Percentiles rank a stretch among this genome's conserved stretches.
These are phyloP conservation scores for Pseudognaphalium luteoalbum DNA, from an alignment of 129 eudicot genomes.

Conservation along the genomic window DNA sequence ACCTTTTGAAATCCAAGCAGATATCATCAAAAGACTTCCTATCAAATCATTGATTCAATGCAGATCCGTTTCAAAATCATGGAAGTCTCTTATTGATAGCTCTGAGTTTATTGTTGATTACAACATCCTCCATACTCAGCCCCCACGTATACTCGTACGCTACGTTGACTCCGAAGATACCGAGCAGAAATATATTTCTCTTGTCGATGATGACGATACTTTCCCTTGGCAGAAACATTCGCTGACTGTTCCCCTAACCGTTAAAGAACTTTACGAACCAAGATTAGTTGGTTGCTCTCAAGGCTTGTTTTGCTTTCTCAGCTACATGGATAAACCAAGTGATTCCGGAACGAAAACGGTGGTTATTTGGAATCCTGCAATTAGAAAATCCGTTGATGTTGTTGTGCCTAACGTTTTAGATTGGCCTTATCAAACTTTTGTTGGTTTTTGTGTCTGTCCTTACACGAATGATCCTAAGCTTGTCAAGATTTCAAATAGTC, in stretches of 20 bases:
- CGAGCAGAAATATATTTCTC: neutral
- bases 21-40: constrained; percentile 5
- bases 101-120: neutral
- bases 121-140: neutral
- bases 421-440: neutral
- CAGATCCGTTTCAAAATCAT: neutral
- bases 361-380: neutral
- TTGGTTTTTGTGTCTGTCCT: neutral
- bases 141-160: neutral
- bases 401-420: neutral
- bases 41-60: neutral
- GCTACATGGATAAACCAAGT: neutral
- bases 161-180: neutral
- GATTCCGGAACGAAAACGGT: neutral
- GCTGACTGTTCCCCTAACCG: neutral
- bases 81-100: neutral
- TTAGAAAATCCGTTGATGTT: neutral
- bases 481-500: neutral
- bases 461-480: neutral
- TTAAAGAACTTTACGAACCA: neutral
- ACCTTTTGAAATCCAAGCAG: neutral
- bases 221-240: neutral
- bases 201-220: constrained; percentile 1
- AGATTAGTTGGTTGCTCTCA: neutral
- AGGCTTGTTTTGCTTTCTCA: neutral